These are phyloP conservation scores for Vitis rupestris DNA, from an alignment of 164 flowering plant species.

Conservation along the genomic window DNA sequence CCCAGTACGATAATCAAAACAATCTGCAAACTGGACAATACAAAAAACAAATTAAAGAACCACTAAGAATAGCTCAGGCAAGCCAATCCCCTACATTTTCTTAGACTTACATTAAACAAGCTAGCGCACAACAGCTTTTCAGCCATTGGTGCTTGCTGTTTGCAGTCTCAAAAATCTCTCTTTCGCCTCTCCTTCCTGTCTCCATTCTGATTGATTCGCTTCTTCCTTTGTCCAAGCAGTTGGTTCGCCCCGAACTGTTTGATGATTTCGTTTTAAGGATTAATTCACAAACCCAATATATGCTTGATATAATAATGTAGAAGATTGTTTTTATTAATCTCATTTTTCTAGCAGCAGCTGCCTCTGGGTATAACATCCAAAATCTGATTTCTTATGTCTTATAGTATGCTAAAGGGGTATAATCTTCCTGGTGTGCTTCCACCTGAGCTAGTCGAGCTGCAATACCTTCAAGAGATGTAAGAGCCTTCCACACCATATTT, in stretches of 20 bases:
- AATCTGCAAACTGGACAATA: too few species aligned
- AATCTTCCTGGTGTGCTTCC: constrained; percentile 74
- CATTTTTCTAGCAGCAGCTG: background rate
- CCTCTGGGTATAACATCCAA: background rate
- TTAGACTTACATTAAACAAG: too few species aligned
- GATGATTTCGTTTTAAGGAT: background rate
- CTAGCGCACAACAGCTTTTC: background rate
- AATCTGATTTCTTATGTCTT: constrained; percentile 3
- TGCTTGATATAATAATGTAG: background rate
- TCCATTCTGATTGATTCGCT: constrained; percentile 7
- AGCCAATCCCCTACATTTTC: background rate
- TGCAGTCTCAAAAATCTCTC: constrained; percentile 11
- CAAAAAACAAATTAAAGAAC: background rate
- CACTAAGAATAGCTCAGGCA: background rate
- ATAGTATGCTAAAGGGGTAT: constrained; percentile 48
- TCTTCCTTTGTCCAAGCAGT: background rate
- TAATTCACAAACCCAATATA: background rate
- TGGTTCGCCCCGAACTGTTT: background rate
- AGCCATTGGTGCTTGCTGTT: constrained; percentile 7
- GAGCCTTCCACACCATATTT: constrained; percentile 3
- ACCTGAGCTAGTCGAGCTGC: constrained; percentile 55
- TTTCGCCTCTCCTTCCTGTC: constrained; percentile 7
- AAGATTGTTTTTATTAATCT: background rate
- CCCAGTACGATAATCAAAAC: too few species aligned
- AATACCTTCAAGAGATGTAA: constrained; percentile 59